Base-by-base conservation (phyloP, 2,329 filamentous ascomycete genomes). In the Ciborinia camelliae region DNA sequence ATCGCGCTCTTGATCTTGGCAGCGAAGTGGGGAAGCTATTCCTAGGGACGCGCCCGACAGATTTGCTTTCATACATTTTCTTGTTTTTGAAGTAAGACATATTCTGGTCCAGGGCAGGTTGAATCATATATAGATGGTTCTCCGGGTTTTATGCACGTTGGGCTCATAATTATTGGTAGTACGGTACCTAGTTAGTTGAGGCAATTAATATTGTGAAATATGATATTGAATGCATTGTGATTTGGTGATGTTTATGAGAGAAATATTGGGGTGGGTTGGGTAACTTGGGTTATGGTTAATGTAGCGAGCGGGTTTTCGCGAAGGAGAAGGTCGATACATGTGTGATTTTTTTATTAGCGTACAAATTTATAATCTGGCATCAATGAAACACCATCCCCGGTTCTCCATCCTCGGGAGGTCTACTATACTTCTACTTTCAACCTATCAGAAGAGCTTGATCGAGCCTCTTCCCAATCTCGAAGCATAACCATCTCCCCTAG, bases 321-420 rank as follows among this genome's bases (percentile, higher is more conserved):
- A n/a, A n/a, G n/a, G n/a, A n/a, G n/a, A n/a, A n/a, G n/a, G n/a
- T n/a, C n/a, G n/a, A n/a, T n/a, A n/a, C n/a, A n/a, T n/a, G n/a
- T n/a, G n/a, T n/a, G n/a, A n/a, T n/a, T n/a, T n/a, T n/a, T n/a
- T n/a, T n/a, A n/a, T n/a, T n/a, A n/a, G n/a, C n/a, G n/a, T n/a
- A n/a, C n/a, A n/a, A n/a, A n/a, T n/a, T n/a, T n/a, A n/a, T n/a
- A n/a, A n/a, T n/a, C n/a, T n/a, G 61, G 61, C 59, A 47, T 37
- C 48, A 37, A 32, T 58, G 54, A 58, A 58, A 58, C 54, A 41
- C 41, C 41, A 4, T 23, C 41, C 41, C 41, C 55, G 18, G 41
- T 10, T 54, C 51, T 54, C n/a, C 30, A 32, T 58, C n/a, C 4
- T 57, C 53, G 53, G 53, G 28, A 43, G 28, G 28, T 47, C n/a